These are phyloP conservation scores for Epichloe gansuensis DNA, from an alignment of 2,329 filamentous ascomycete genomes.

Conservation along the genomic window DNA sequence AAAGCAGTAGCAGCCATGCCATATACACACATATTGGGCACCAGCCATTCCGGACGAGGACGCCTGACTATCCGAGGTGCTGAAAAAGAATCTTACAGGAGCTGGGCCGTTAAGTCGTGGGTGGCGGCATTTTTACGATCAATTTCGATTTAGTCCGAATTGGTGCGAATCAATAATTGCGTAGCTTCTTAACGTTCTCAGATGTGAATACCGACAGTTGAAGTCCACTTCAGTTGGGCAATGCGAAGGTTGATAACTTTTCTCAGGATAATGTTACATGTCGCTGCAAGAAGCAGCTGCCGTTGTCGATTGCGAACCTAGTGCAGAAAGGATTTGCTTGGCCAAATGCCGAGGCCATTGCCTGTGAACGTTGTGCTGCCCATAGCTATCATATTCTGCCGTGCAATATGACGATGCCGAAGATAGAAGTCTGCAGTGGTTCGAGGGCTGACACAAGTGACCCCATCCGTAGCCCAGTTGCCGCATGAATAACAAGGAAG, in stretches of 20 bases:
- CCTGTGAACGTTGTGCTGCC: constrained; percentile 22
- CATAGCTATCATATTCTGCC: constrained; percentile 25
- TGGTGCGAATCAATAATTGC: constrained; percentile 5
- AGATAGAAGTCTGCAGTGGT: constrained; percentile 27
- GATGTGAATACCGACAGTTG: constrained; percentile 14
- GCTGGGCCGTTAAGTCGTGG: constrained; percentile 15
- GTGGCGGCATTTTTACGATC: constrained; percentile 20
- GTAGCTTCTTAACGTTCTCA: constrained; percentile 6
- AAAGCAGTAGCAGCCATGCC: background rate
- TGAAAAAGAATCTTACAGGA: constrained; percentile 19
- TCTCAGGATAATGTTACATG: constrained; percentile 16
- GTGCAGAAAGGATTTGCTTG: constrained; percentile 21
- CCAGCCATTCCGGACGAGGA: background rate
- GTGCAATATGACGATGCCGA: constrained; percentile 25
- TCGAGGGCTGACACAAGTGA: constrained; percentile 27
- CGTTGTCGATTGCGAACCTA: constrained; percentile 20
- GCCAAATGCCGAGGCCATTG: constrained; percentile 21
- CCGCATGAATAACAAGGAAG: constrained; percentile 20
- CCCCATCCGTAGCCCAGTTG: constrained; percentile 23
- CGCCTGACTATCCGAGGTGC: constrained; percentile 6
- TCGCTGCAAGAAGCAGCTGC: constrained; percentile 17
- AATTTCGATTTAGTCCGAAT: constrained; percentile 15
- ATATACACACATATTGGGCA: background rate
- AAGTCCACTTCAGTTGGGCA: constrained; percentile 15
- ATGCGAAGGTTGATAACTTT: constrained; percentile 14